Base-by-base conservation (phyloP, 2,329 filamentous ascomycete species). In the Dothidotthia symphoricarpi region DNA sequence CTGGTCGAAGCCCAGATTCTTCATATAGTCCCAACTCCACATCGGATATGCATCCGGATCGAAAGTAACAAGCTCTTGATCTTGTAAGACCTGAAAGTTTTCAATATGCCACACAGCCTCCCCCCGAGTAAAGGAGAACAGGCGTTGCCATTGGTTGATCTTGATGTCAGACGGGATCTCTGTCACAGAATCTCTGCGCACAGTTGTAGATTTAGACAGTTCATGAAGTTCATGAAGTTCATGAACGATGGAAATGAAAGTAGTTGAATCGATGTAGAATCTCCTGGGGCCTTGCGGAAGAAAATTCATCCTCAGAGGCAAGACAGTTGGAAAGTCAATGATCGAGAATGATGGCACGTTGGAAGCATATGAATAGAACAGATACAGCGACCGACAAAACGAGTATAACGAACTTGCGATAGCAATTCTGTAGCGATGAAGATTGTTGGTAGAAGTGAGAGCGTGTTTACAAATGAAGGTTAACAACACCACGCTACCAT, bases 221-320 rank as follows among this genome's bases (percentile, higher is more conserved):
- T n/a, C 11, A 16, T 40, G 28, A 16, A 44, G 16, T 6, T 39
- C 36, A 12, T 39, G 36, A 9, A 36, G 19, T 12, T 36, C 33
- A 13, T 40, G 36, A 9, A 40, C 26, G 17, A 44, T 40, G 11
- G 17, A 13, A 19, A 40, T 44, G 19, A 19, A 37, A 2, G 33
- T 40, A 7, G 37, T 17, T 10, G 34, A 36, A 16, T 31, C 29
- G 12, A 44, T 26, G 24, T 44, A 44, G 16, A 36, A 40, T 13
- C 36, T 15, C 22, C n/a, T 15, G 14, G 16, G n/a, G 24, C 32
- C 11, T 27, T n/a, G 12, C 4, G 25, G 25, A 27, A 27, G 25
- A 27, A 27, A 9, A 6, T 22, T 22, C 19, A 22, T 22, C 9
- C 5, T 22, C 19, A 22, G 9, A 22, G 5, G 9, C 19, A 6